phyloP scores from a whole-genome alignment of 73 alveolate species.

The Stentor roeselii region DNA sequence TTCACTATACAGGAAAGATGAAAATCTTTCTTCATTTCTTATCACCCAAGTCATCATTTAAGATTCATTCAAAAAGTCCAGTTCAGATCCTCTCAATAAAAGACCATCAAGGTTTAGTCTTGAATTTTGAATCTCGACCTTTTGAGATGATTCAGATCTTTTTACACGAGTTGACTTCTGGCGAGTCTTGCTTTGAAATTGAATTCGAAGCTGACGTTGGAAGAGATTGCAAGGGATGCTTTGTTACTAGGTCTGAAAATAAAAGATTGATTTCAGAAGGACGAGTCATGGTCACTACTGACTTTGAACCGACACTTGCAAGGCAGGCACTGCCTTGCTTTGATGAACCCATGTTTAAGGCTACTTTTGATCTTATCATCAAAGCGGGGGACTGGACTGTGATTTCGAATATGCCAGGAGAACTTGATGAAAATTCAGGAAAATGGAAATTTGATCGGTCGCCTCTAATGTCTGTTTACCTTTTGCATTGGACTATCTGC shows the following conservation, averaged over 20 bases:
- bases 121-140: neutral
- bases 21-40: neutral
- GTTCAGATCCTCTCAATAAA: neutral
- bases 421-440: constrained; percentile 26
- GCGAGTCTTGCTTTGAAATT: neutral
- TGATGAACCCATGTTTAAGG: constrained; percentile 86
- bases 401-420: constrained; percentile 10
- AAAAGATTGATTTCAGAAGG: neutral
- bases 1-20: neutral
- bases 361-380: constrained; percentile 31
- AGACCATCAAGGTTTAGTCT: no score
- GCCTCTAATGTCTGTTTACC: constrained; percentile 62
- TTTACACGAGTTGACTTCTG: neutral
- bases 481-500: constrained; percentile 62
- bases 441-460: constrained; percentile 45
- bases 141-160: neutral
- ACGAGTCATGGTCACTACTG: constrained; percentile 34
- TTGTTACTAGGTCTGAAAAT: neutral
- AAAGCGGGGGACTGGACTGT: constrained; percentile 10
- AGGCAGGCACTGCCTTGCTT: constrained; percentile 83
- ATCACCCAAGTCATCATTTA: neutral
- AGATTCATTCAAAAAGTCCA: neutral
- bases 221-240: neutral
- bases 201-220: neutral
- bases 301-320: constrained; percentile 65